Conservation (phyloP, 257 asterid genomes). For the Solanum paucissectum region DNA sequence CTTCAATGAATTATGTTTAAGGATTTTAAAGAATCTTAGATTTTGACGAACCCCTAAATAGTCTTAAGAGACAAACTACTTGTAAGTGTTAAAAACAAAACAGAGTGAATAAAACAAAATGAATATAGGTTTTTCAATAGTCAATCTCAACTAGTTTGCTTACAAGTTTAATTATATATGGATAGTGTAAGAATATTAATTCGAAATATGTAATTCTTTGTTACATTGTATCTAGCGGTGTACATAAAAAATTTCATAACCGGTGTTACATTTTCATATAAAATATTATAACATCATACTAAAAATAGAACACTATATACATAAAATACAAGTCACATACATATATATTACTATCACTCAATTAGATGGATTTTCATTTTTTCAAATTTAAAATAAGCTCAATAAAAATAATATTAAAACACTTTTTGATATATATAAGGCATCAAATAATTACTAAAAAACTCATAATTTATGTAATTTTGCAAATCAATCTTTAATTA, state of each 20-base stretch:
- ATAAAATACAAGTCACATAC: neutral
- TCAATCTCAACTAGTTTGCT: neutral
- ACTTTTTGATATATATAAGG: too few relatives aligned
- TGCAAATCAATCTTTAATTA: too few relatives aligned
- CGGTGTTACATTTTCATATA: neutral
- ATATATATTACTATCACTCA: neutral
- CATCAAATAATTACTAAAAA: neutral
- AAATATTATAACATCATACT: neutral
- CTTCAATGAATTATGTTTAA: neutral
- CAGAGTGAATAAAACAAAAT: neutral
- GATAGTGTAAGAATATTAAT: neutral
- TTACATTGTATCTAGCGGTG: too few relatives aligned
- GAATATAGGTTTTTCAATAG: neutral
- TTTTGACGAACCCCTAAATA: neutral
- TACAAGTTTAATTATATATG: too few relatives aligned
- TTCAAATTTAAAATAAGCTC: neutral
- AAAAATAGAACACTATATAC: neutral
- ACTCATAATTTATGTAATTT: neutral
- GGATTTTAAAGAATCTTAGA: neutral
- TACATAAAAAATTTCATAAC: too few relatives aligned
- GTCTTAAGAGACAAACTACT: neutral
- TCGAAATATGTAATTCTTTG: too few relatives aligned
- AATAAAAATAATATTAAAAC: too few relatives aligned
- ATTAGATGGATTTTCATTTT: neutral
- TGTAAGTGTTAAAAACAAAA: neutral